A percentile compares a stretch with the other conserved stretches of the same genome.
Conservation (phyloP, 2,329 filamentous ascomycete species). For the Byssochlamys sp. region DNA sequence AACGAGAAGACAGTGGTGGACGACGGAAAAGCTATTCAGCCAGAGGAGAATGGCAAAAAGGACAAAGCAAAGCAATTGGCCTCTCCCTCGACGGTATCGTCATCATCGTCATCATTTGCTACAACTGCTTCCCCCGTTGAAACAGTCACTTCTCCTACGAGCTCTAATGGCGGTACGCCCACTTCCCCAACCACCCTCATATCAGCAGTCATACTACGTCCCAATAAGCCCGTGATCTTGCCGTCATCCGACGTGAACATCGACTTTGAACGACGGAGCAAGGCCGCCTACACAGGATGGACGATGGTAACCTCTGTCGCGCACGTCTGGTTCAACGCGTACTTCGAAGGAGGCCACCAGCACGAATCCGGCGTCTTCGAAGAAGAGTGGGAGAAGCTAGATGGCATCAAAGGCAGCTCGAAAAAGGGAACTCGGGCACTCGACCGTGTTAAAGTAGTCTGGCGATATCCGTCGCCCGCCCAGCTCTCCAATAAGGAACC, state of each 20-base stretch:
- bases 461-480: conserved; percentile 46
- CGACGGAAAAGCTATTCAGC: conserved; percentile 44
- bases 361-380: conserved; percentile 62
- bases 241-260: conserved; percentile 82
- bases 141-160: conserved; percentile 27
- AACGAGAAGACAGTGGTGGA: conserved; percentile 52
- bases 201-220: conserved; percentile 69
- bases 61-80: conserved; percentile 13
- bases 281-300: conserved; percentile 63
- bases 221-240: conserved; percentile 57
- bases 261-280: conserved; percentile 76
- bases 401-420: conserved; percentile 84
- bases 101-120: conserved; percentile 8
- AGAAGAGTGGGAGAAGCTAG: conserved; percentile 68
- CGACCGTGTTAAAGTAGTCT: conserved; percentile 75
- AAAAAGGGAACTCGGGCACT: conserved; percentile 73
- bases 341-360: conserved; percentile 72
- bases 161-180: conserved; percentile 20
- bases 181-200: conserved; percentile 47
- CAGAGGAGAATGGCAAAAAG: conserved; percentile 40
- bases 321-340: conserved; percentile 94
- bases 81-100: conserved; percentile 8
- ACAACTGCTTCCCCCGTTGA: conserved; percentile 10
- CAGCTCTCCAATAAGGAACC: conserved; percentile 5
- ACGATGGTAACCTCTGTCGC: conserved; percentile 88